Conservation (phyloP, 1,284 basidiomycete species). For the Athelia sp. region DNA sequence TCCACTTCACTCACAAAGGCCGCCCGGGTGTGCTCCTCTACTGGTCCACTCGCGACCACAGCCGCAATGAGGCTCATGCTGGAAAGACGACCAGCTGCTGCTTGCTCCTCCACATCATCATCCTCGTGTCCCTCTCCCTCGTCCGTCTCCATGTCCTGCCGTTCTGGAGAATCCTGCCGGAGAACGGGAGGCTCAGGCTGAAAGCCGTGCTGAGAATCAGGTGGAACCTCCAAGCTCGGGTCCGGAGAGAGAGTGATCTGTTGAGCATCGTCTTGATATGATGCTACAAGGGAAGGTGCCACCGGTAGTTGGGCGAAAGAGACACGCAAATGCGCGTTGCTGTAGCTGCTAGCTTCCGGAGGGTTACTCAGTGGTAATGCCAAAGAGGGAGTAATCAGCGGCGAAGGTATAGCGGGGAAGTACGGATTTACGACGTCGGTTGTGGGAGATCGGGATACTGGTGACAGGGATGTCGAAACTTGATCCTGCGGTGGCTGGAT, state of each 20-base stretch:
- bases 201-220: no score
- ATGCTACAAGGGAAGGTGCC: background rate
- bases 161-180: background rate
- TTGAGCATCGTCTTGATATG: background rate
- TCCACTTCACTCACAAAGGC: constrained; percentile 83
- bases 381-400: background rate
- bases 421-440: constrained; percentile 24
- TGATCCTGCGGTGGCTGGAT: background rate
- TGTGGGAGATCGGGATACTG: constrained; percentile 5
- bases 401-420: constrained; percentile 17
- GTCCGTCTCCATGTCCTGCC: constrained; percentile 3
- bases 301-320: background rate
- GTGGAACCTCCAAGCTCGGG: background rate
- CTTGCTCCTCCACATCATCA: constrained; percentile 56
- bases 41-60: constrained; percentile 66
- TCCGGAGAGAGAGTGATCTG: background rate
- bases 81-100: constrained; percentile 82
- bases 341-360: constrained; percentile 7
- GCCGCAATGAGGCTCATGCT: constrained; percentile 93
- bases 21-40: constrained; percentile 54
- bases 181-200: background rate
- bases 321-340: constrained; percentile 12
- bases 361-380: background rate
- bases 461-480: background rate
- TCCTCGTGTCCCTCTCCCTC: constrained; percentile 21